These are phyloP conservation scores for Colletotrichum cordylinicola DNA, from an alignment of 2,329 filamentous ascomycete genomes.

Conservation along the genomic window DNA sequence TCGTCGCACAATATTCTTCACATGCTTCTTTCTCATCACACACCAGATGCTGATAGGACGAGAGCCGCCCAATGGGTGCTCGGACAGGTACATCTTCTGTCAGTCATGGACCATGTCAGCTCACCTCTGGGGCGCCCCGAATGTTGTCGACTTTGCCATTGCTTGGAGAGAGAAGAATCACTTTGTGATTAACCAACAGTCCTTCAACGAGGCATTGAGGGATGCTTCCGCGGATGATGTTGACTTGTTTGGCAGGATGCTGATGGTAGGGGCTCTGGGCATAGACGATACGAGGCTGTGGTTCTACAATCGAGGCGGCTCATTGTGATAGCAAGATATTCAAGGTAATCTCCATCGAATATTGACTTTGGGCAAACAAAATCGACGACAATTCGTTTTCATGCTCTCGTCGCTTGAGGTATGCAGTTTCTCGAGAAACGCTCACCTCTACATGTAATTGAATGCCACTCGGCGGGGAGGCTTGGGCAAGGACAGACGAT, in stretches of 20 bases:
- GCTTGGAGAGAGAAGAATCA: conserved; percentile 42
- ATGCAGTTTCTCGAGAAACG: background rate
- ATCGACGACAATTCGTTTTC: background rate
- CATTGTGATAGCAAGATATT: background rate
- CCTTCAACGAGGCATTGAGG: conserved; percentile 30
- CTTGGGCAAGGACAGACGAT: background rate
- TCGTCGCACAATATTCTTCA: conserved; percentile 54
- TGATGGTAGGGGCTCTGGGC: conserved; percentile 35
- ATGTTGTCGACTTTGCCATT: conserved; percentile 40
- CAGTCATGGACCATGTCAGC: conserved; percentile 45
- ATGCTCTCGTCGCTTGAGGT: background rate
- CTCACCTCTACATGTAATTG: background rate
- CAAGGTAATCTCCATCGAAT: background rate
- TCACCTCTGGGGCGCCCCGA: conserved; percentile 41
- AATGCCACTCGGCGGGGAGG: background rate
- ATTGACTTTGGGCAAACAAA: background rate
- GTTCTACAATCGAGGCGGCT: conserved; percentile 26
- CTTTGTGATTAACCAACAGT: conserved; percentile 36
- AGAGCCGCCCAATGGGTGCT: conserved; percentile 27
- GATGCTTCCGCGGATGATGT: conserved; percentile 46
- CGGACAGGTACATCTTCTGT: conserved; percentile 33
- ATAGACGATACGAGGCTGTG: conserved; percentile 38
- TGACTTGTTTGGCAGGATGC: conserved; percentile 46
- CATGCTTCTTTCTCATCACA: conserved; percentile 49
- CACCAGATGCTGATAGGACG: conserved; percentile 39